Evolutionary conservation across 192 early-diverging fungal genomes (phyloP).

Genomic region (Martensiomyces pterosporus): DNA sequence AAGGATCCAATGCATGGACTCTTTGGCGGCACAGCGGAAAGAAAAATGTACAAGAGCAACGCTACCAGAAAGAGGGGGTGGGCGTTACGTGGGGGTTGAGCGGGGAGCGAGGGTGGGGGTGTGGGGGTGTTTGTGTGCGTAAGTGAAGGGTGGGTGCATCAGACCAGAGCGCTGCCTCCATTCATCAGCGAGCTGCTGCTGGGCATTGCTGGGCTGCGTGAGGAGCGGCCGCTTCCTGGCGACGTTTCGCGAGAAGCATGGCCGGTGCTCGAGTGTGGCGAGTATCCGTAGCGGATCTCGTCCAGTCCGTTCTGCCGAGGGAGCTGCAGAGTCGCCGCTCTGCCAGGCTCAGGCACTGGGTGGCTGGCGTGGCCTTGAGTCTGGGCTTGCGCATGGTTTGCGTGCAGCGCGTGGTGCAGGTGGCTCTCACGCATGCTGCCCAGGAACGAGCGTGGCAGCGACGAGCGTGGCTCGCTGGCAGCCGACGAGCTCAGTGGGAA

Average conservation of each 20-base stretch:
- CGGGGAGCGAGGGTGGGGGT: background rate
- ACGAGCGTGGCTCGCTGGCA: slow-evolving; percentile 26
- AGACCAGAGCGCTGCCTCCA: background rate
- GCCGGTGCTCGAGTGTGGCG: background rate
- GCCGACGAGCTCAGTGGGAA: slow-evolving; percentile 16
- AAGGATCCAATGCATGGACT: too few relatives aligned
- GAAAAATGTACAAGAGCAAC: background rate
- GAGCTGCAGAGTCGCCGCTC: slow-evolving; percentile 6
- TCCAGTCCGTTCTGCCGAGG: slow-evolving; percentile 15
- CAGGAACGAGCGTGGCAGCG: slow-evolving; percentile 27
- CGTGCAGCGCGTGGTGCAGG: slow-evolving; percentile 2
- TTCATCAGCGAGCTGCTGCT: background rate
- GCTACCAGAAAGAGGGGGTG: background rate
- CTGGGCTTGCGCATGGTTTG: background rate
- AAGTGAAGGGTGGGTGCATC: background rate
- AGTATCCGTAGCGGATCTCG: slow-evolving; percentile 5
- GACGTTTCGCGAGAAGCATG: background rate
- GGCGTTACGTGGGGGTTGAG: background rate
- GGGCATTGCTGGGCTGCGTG: background rate
- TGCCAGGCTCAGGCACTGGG: background rate
- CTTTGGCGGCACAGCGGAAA: background rate
- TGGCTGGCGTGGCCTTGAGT: background rate
- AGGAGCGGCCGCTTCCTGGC: background rate
- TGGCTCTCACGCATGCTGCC: slow-evolving; percentile 5
- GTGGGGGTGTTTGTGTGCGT: background rate